These are phyloP conservation scores for Diplodia corticola DNA, from an alignment of 2,329 filamentous ascomycete genomes.

Conservation along the genomic window DNA sequence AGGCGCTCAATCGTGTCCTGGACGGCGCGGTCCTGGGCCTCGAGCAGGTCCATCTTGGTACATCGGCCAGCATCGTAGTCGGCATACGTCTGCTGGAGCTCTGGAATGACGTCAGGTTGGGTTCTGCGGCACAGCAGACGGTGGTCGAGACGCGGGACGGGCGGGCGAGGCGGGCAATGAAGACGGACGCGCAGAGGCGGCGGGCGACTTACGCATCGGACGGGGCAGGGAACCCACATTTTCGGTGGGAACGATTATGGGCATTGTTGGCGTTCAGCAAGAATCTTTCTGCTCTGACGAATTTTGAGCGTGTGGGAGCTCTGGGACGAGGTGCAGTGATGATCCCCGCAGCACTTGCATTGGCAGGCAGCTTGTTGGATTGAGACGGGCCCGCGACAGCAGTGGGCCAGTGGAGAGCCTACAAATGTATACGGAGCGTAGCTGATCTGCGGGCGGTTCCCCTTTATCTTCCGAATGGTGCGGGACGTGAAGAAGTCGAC, in stretches of 20 bases:
- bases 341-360: conserved; percentile 16
- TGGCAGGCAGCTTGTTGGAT: conserved; percentile 8
- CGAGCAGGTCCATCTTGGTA: conserved; percentile 5
- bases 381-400: conserved; percentile 17
- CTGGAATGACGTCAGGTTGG: conserved; percentile 10
- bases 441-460: conserved; percentile 18
- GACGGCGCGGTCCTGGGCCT: conserved; percentile 4
- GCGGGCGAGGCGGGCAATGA: conserved; percentile 4
- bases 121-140: background rate
- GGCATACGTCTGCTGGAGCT: conserved; percentile 22
- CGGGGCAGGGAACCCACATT: conserved; percentile 22
- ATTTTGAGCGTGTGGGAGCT: background rate
- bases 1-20: conserved; percentile 19
- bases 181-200: background rate
- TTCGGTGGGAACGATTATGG: conserved; percentile 19
- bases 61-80: conserved; percentile 18
- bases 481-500: conserved; percentile 11
- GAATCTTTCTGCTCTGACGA: background rate
- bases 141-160: background rate
- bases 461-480: conserved; percentile 17
- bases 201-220: conserved; percentile 22
- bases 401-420: conserved; percentile 20
- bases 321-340: conserved; percentile 10
- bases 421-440: conserved; percentile 14
- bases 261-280: background rate